Evolutionary conservation across 495 filamentous ascomycete genomes (phyloP), one percentile per base, ranked within the genome.

Genomic region (Penicillium flavigenum): DNA sequence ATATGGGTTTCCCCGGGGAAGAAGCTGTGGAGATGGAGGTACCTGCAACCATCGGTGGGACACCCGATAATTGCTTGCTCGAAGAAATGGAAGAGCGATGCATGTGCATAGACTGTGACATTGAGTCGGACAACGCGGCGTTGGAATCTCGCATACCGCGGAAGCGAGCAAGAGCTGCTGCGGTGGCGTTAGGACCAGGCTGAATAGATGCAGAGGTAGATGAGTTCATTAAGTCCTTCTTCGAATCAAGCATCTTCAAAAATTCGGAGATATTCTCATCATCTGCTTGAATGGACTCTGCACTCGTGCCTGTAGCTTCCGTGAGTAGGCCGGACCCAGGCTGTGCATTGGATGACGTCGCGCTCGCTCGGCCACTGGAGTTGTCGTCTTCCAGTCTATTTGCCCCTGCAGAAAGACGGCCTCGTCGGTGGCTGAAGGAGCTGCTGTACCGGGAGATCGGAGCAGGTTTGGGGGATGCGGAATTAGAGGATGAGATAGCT

Each of bases 211-310:
- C 77, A 41, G 81, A 73, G 31, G 72, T 73, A 34, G 69, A 74
- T 59, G 90, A 86, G 62, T 86, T 90, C 63, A 87, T 80, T 14
- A 95, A 71, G 53, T 90, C 89, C 66, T 90, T 94, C 63, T 86
- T 85, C 56, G 82, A 81, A 61, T 97, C 91, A 2, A 97, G 80
- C 66, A 89, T 78, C 59, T 92, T 94, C 51, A 98, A 69, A 65
- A 97, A 98, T 34, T 96, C 92, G 0, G 90, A 90, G 31, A 96
- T 94, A 47, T 92, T 89, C 58, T 95, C 91, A 66, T 96, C 91
- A 63, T 96, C 92, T 2, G 86, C 88, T 55, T 88, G 88, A 27
- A 92, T 81, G 0, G 89, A 93, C 19, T 89, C 87, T 0, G 87
- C 90, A 70, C 89, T 93, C 9, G 79, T 86, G 8, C 81, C 86